Evolutionary conservation across 192 early-diverging fungal species (phyloP), one percentile per base, ranked within the genome.

Genomic region (Cladochytrium replicatum): DNA sequence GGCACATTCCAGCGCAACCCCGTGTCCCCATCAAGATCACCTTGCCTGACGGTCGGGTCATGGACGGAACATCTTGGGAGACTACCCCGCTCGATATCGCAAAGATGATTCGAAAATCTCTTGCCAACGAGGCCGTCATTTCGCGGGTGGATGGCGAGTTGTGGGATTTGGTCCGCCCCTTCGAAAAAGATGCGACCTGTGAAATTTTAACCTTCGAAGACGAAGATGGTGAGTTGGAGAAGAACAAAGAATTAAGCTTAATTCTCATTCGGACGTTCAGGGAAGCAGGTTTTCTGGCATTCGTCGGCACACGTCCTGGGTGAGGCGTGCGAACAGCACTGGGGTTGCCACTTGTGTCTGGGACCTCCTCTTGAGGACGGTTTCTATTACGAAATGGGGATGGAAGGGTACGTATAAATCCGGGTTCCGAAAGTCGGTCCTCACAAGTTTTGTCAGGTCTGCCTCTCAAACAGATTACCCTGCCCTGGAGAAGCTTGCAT

Each of bases 371-470:
- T 90, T 50, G 89, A 99, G 52, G 82, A 87, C 50, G 88, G 87
- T 11, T 94, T 95, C 72, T 99, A 88, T 73, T 99, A 99, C 70
- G 91, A 99, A 52, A 94, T 99, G 84, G 82, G 76, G 11, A 79
- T 86, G 55, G 84, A 87, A 32, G 68, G 75, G 69, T 77, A 61
- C 45, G 26, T 29, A n/a, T n/a, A n/a, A n/a, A n/a, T n/a, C n/a
- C n/a, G n/a, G n/a, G n/a, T n/a, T n/a, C n/a, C n/a, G n/a, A 37
- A 37, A 37, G 34, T 37, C 17, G 32, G 32, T 27, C 11, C 21
- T 41, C 39, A 40, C 38, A 9, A n/a, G 4, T 8, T 32, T 50
- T 32, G 32, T 52, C 26, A 86, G 85, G 46, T 56, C 73, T 48
- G 90, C 96, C 15, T 55, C 74, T 22, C 80, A 86, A 66, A 45